Percentiles rank a stretch among this genome's conserved stretches.
Evolutionary conservation across 805 yeast genomes (phyloP).

Genomic region (Barnettozyma botsteinii): DNA sequence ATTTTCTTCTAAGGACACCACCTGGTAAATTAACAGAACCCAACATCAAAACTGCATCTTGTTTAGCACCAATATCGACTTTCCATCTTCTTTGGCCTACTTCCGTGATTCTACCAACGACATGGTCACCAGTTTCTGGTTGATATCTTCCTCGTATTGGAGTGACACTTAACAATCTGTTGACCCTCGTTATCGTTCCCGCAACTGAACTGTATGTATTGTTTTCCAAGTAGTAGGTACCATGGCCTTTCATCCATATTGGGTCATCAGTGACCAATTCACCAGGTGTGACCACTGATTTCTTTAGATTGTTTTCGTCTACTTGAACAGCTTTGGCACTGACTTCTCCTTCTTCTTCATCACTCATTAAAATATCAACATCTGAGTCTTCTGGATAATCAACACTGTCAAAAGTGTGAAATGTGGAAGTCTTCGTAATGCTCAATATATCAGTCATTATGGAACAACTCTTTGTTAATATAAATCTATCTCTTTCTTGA

Average conservation of each 20-base stretch:
- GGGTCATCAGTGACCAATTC: conserved; percentile 95
- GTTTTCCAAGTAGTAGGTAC: conserved; percentile 76
- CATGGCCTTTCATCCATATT: conserved; percentile 98
- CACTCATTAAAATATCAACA: conserved; percentile 27
- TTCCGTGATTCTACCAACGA: conserved; percentile 89
- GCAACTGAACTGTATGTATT: conserved; percentile 87
- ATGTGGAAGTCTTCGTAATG: conserved; percentile 16
- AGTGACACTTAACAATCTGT: conserved; percentile 75
- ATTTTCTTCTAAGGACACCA: conserved; percentile 88
- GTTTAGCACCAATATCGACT: conserved; percentile 93
- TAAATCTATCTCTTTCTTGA: no score
- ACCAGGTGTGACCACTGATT: conserved; percentile 81
- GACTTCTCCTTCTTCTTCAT: conserved; percentile 15
- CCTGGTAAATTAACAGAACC: conserved; percentile 98
- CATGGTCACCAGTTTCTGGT: conserved; percentile 96
- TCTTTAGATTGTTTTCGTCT: conserved; percentile 27
- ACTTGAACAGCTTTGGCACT: conserved; percentile 19
- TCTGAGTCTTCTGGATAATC: conserved; percentile 36
- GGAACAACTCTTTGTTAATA: no score
- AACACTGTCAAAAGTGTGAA: conserved; percentile 15
- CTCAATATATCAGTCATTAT: conserved; percentile 15
- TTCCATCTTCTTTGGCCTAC: conserved; percentile 95
- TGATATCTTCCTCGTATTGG: conserved; percentile 84
- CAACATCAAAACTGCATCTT: conserved; percentile 84
- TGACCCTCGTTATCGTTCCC: conserved; percentile 82